Evolutionary conservation across 23 red algal species (phyloP).

Genomic region (Rhodosorus marinus): DNA sequence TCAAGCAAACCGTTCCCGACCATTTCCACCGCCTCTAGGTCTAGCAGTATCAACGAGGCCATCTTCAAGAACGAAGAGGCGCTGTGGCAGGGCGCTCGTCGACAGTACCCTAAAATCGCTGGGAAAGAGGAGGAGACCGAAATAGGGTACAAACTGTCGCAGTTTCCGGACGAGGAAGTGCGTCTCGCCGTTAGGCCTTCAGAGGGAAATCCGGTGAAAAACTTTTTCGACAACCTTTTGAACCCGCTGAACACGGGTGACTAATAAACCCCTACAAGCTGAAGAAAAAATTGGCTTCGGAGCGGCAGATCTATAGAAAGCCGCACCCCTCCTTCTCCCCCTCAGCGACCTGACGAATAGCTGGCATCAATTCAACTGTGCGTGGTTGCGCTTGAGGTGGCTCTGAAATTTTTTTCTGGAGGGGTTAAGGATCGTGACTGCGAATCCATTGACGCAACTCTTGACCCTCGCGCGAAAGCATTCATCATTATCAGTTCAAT

Average conservation of each 20-base stretch:
- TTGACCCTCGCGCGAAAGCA: too few species aligned
- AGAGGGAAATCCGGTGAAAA: neutral
- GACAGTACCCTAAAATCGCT: slow-evolving; percentile 40
- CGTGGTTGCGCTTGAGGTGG: too few species aligned
- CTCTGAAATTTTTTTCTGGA: too few species aligned
- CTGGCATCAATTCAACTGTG: too few species aligned
- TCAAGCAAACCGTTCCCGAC: too few species aligned
- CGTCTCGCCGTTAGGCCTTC: slow-evolving; percentile 11
- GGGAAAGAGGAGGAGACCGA: slow-evolving; percentile 34
- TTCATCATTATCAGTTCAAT: too few species aligned
- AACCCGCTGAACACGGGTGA: neutral
- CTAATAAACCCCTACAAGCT: neutral
- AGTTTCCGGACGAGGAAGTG: slow-evolving; percentile 53
- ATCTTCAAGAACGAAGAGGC: slow-evolving; percentile 45
- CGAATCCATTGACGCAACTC: too few species aligned
- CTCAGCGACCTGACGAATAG: too few species aligned
- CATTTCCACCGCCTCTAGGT: too few species aligned
- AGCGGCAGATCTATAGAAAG: too few species aligned
- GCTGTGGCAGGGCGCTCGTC: slow-evolving; percentile 37
- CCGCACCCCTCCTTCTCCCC: too few species aligned
- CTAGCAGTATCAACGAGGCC: slow-evolving; percentile 23
- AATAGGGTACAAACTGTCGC: slow-evolving; percentile 47
- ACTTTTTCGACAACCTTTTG: neutral
- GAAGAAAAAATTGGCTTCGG: neutral
- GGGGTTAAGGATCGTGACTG: too few species aligned